Conservation (phyloP, 805 yeast species). For the Metschnikowia bowlesiae region DNA sequence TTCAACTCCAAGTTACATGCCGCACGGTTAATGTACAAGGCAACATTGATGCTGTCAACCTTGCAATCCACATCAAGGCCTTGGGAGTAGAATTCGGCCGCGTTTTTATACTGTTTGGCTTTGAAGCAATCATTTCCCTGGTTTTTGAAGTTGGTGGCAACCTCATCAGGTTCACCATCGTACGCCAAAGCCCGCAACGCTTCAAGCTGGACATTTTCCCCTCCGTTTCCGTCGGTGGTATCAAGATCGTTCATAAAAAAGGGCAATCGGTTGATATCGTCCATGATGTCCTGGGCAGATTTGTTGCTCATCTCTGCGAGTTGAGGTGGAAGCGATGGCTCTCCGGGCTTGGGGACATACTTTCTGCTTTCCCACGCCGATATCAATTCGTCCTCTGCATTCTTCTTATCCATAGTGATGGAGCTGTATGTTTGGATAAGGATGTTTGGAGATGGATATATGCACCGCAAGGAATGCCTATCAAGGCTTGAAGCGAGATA, state of each 20-base stretch:
- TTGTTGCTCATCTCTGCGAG: conserved; percentile 59
- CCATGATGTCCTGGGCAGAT: conserved; percentile 69
- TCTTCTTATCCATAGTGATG: conserved; percentile 3
- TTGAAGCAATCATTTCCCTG: conserved; percentile 91
- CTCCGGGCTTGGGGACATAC: conserved; percentile 47
- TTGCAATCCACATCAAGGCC: conserved; percentile 72
- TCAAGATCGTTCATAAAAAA: conserved; percentile 90
- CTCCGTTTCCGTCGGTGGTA: conserved; percentile 71
- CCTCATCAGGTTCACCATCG: conserved; percentile 93
- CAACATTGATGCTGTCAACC: conserved; percentile 49
- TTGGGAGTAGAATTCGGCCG: conserved; percentile 72
- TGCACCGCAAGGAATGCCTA: too few relatives aligned
- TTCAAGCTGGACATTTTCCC: conserved; percentile 70
- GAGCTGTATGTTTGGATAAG: too few relatives aligned
- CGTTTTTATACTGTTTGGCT: conserved; percentile 65
- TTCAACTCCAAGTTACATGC: conserved; percentile 85
- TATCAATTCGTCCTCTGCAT: conserved; percentile 18
- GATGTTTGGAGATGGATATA: too few relatives aligned
- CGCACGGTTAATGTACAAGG: conserved; percentile 77
- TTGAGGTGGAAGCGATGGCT: conserved; percentile 80
- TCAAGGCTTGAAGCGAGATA: not conserved
- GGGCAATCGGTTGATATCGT: conserved; percentile 78
- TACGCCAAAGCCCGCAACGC: conserved; percentile 89
- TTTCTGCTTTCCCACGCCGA: conserved; percentile 42
- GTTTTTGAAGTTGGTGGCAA: conserved; percentile 81